phyloP scores from a whole-genome alignment of 2,329 filamentous ascomycete genomes.

The Neobulgaria alba region DNA sequence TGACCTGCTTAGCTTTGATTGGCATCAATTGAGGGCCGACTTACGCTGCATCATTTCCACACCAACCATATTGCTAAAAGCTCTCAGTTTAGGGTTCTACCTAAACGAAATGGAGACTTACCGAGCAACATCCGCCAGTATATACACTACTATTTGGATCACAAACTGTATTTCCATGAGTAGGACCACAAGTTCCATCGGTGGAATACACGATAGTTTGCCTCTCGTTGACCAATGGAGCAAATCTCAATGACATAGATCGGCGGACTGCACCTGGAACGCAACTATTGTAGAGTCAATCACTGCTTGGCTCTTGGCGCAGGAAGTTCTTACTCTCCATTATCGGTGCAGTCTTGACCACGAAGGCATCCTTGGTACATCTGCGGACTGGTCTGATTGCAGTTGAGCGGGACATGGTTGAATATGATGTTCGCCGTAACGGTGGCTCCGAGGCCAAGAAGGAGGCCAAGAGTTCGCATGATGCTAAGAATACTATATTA shows the following conservation, averaged over 20 bases:
- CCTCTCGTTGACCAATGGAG: constrained; percentile 11
- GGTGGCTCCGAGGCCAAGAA: constrained; percentile 29
- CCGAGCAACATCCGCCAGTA: constrained; percentile 37
- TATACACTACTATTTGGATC: constrained; percentile 37
- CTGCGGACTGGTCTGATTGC: constrained; percentile 26
- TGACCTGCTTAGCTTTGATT: constrained; percentile 3
- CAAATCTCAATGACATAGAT: constrained; percentile 8
- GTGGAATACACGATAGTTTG: constrained; percentile 33
- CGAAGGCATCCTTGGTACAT: constrained; percentile 28
- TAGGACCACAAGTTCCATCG: constrained; percentile 30
- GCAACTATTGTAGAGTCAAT: constrained; percentile 20
- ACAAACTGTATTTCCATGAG: constrained; percentile 26
- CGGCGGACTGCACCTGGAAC: constrained; percentile 11
- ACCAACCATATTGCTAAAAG: constrained; percentile 29
- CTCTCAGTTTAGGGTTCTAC: constrained; percentile 5
- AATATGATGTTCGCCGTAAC: constrained; percentile 41
- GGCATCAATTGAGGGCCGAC: background rate
- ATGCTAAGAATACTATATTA: too few species aligned
- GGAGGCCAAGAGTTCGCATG: background rate
- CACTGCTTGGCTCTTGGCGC: background rate
- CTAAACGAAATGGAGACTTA: constrained; percentile 10
- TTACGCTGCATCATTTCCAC: constrained; percentile 33
- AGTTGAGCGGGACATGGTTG: constrained; percentile 36
- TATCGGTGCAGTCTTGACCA: constrained; percentile 22
- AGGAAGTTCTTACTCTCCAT: constrained; percentile 17